Evolutionary conservation across 1,284 basidiomycete genomes (phyloP).

Genomic region (Rhodotorula sp.): DNA sequence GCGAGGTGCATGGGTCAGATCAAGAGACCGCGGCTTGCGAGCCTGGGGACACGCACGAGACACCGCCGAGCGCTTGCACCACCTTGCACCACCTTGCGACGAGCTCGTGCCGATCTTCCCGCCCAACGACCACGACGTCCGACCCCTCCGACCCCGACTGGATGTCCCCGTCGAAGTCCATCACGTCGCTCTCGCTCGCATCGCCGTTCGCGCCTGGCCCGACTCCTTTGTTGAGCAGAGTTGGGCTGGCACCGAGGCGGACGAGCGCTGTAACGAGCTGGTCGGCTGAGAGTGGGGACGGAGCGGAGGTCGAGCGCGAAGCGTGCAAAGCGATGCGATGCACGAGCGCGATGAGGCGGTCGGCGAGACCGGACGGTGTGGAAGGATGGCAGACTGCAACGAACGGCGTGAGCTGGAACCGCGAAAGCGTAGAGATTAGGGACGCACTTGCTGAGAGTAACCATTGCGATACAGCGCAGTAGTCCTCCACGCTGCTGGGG

Average conservation of each 20-base stretch:
- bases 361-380: not conserved
- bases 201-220: not conserved
- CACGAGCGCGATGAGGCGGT: not conserved
- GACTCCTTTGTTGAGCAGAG: not conserved
- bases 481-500: not conserved
- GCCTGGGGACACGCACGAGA: not conserved
- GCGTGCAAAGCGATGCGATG: not conserved
- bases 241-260: not conserved
- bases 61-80: not conserved
- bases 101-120: not conserved
- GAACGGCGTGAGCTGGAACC: no score
- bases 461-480: not conserved
- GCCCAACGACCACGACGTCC: not conserved
- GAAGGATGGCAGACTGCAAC: constrained; percentile 11
- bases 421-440: no score
- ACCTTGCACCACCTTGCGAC: constrained; percentile 14
- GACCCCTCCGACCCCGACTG: not conserved
- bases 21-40: accelerated
- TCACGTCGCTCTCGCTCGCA: not conserved
- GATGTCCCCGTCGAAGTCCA: not conserved
- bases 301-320: not conserved
- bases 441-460: constrained; percentile 1
- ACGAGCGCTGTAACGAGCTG: not conserved
- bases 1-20: not conserved
- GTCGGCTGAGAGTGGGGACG: not conserved